Evolutionary conservation across 1,139 yeast species (phyloP).

Genomic region (Hemisphaericaspora subhashii): DNA sequence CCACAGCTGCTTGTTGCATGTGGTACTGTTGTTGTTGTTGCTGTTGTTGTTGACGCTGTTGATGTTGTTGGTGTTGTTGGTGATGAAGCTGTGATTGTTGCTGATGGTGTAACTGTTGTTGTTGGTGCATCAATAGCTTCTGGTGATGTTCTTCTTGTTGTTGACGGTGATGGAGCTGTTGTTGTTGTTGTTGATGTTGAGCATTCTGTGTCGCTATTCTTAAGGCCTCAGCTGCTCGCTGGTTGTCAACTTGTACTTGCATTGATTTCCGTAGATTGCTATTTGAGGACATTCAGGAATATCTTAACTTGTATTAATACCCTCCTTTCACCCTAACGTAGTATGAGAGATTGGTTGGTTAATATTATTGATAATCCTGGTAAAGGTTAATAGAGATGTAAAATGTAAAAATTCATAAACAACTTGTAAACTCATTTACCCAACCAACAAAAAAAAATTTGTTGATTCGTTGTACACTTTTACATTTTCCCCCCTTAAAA

Average conservation of each 20-base stretch:
- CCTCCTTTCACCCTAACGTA: no score
- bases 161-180: slow-evolving; percentile 1
- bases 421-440: neutral
- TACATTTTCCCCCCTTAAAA: neutral
- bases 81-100: slow-evolving; percentile 5
- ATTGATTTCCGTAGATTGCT: slow-evolving; percentile 6
- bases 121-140: slow-evolving; percentile 2
- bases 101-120: neutral
- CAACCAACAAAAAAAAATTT: slow-evolving; percentile 4
- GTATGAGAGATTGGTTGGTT: no score
- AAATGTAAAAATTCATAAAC: slow-evolving; percentile 1
- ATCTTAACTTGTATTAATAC: no score
- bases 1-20: slow-evolving; percentile 11
- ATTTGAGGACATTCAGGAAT: slow-evolving; percentile 3
- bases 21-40: slow-evolving; percentile 14
- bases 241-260: slow-evolving; percentile 8
- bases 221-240: slow-evolving; percentile 10
- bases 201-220: slow-evolving; percentile 7
- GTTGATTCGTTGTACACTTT: neutral
- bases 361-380: no score
- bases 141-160: neutral
- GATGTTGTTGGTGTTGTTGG: slow-evolving; percentile 17
- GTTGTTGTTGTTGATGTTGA: slow-evolving; percentile 3
- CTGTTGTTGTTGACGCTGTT: slow-evolving; percentile 15
- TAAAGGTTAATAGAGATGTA: neutral